Evolutionary conservation across 768 basidiomycete species (phyloP).

Genomic region (Hypholoma sublateritium): DNA sequence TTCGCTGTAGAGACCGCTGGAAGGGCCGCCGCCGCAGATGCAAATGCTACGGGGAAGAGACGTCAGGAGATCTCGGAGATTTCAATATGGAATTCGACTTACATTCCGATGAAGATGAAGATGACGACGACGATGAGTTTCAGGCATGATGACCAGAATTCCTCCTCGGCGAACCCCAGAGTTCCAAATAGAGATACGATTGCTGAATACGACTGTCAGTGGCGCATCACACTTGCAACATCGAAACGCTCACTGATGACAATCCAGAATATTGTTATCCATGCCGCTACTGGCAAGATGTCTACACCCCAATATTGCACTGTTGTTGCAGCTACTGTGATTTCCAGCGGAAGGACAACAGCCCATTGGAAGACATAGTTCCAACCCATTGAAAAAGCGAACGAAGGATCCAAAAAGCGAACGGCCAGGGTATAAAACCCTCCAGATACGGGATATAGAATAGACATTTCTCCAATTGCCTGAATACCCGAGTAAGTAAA

Average conservation of each 20-base stretch:
- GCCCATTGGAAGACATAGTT: slow-evolving; percentile 51
- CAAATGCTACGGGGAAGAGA: slow-evolving; percentile 28
- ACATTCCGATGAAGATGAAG: slow-evolving; percentile 47
- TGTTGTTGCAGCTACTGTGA: slow-evolving; percentile 44
- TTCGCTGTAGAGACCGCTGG: slow-evolving; percentile 28
- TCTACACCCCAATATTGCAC: slow-evolving; percentile 43
- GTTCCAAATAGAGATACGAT: slow-evolving; percentile 43
- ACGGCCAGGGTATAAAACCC: slow-evolving; percentile 47
- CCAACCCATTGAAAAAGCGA: slow-evolving; percentile 52
- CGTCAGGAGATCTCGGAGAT: background rate
- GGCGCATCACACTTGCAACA: background rate
- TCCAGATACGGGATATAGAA: slow-evolving; percentile 47
- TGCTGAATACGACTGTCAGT: slow-evolving; percentile 21
- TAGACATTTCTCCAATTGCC: slow-evolving; percentile 52
- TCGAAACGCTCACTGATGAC: slow-evolving; percentile 31
- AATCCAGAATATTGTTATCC: slow-evolving; percentile 46
- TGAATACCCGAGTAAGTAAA: slow-evolving; percentile 12
- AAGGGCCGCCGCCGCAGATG: slow-evolving; percentile 42
- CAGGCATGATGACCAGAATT: slow-evolving; percentile 51
- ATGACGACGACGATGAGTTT: slow-evolving; percentile 45
- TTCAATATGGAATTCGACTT: slow-evolving; percentile 12
- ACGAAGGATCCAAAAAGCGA: slow-evolving; percentile 47
- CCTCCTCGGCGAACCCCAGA: slow-evolving; percentile 47
- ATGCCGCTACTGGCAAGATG: slow-evolving; percentile 38
- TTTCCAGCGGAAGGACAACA: slow-evolving; percentile 42